phyloP scores from a whole-genome alignment of 177 flowering plant species.

The Telopea speciosissima region DNA sequence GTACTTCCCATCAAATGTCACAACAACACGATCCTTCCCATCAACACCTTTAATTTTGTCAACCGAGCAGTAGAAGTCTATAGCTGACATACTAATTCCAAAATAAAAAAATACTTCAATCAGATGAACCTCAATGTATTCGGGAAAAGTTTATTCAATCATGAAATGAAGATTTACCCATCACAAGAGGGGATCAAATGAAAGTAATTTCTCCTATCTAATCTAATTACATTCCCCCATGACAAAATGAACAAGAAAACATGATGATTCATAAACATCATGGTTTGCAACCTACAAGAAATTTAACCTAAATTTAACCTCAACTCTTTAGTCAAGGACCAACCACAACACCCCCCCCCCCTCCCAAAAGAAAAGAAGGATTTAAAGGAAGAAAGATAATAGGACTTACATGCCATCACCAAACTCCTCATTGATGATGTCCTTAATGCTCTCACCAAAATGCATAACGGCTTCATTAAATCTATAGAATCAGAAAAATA shows the following conservation, averaged over 20 bases:
- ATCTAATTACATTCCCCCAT: too few species aligned
- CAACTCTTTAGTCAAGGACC: too few species aligned
- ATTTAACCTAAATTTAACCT: too few species aligned
- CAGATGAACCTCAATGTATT: background rate
- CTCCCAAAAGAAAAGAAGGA: background rate
- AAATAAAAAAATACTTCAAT: conserved; percentile 1
- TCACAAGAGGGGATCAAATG: conserved; percentile 57
- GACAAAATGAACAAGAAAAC: background rate
- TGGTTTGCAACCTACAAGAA: too few species aligned
- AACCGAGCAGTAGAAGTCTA: conserved; percentile 97
- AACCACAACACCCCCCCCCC: too few species aligned
- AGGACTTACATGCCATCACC: conserved; percentile 77
- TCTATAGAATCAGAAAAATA: conserved; percentile 18
- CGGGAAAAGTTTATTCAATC: background rate
- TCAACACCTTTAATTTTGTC: conserved; percentile 83
- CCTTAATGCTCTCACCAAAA: conserved; percentile 79
- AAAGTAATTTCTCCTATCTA: background rate
- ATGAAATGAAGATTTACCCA: background rate
- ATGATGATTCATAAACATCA: too few species aligned
- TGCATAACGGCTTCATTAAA: conserved; percentile 79
- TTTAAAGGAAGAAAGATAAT: background rate
- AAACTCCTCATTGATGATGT: conserved; percentile 69
- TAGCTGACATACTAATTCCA: conserved; percentile 79
- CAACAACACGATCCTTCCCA: conserved; percentile 86
- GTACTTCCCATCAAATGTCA: conserved; percentile 91